Conservation (phyloP, 2,329 filamentous ascomycete species). For the Sporothrix sp. region DNA sequence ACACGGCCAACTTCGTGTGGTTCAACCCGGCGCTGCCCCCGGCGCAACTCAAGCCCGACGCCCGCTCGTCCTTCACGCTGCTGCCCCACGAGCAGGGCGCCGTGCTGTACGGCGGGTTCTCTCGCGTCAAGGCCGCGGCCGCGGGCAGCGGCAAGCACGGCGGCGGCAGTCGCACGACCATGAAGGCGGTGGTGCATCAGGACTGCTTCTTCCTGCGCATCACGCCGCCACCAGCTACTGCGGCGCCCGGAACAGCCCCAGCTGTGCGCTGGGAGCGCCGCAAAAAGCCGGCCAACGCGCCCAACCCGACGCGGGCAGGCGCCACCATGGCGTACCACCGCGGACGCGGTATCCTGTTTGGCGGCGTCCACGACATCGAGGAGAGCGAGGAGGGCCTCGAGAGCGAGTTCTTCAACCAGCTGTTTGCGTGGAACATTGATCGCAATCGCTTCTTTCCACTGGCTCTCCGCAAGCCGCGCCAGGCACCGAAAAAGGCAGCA, state of each 20-base stretch:
- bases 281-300: slow-evolving; percentile 84
- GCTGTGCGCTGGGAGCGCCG: slow-evolving; percentile 82
- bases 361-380: slow-evolving; percentile 88
- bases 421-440: slow-evolving; percentile 92
- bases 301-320: slow-evolving; percentile 73
- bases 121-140: slow-evolving; percentile 67
- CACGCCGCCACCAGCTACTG: slow-evolving; percentile 58
- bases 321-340: slow-evolving; percentile 93
- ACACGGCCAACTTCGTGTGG: slow-evolving; percentile 82
- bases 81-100: slow-evolving; percentile 85
- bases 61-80: slow-evolving; percentile 84
- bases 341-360: slow-evolving; percentile 84
- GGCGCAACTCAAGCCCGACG: slow-evolving; percentile 77
- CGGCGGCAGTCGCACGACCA: slow-evolving; percentile 50
- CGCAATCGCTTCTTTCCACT: slow-evolving; percentile 91
- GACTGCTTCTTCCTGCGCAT: slow-evolving; percentile 91
- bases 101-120: slow-evolving; percentile 88
- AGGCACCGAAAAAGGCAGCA: slow-evolving; percentile 46
- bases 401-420: slow-evolving; percentile 88
- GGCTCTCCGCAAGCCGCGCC: slow-evolving; percentile 61
- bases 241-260: slow-evolving; percentile 55
- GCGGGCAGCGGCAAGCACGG: slow-evolving; percentile 45
- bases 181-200: slow-evolving; percentile 84
- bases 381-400: slow-evolving; percentile 91
- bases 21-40: slow-evolving; percentile 63